Evolutionary conservation across 371 early-diverging fungal species (phyloP).

Genomic region (Mucor saturninus): DNA sequence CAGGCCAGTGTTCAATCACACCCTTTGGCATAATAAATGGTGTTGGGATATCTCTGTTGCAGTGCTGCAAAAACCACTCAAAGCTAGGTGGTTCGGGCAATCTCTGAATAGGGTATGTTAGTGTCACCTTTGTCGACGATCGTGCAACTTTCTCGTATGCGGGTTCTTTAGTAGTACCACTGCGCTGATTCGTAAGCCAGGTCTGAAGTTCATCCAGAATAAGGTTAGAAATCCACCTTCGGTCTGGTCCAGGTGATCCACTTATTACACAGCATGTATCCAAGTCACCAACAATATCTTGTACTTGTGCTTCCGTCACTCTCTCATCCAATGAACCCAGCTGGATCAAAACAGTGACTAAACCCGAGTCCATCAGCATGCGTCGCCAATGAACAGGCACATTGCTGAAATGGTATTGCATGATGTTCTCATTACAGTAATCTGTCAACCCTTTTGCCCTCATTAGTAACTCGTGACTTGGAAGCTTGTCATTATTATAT

Average conservation of each 20-base stretch:
- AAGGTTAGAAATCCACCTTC: constrained; percentile 37
- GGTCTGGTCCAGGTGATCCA: constrained; percentile 54
- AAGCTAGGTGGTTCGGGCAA: constrained; percentile 24
- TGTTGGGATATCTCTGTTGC: constrained; percentile 25
- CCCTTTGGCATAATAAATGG: constrained; percentile 58
- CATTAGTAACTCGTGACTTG: neutral
- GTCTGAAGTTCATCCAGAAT: constrained; percentile 41
- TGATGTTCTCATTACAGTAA: constrained; percentile 44
- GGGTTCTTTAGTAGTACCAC: neutral
- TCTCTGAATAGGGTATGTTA: constrained; percentile 27
- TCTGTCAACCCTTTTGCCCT: constrained; percentile 33
- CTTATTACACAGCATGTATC: constrained; percentile 61
- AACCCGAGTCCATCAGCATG: constrained; percentile 58
- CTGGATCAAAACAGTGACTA: constrained; percentile 46
- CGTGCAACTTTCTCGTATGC: neutral
- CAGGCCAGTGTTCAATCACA: constrained; percentile 77
- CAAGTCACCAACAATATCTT: constrained; percentile 43
- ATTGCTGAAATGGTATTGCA: constrained; percentile 51
- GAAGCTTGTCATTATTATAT: neutral
- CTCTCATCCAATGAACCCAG: constrained; percentile 4
- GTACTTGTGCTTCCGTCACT: constrained; percentile 18
- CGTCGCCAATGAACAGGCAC: constrained; percentile 64
- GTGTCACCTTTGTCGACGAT: constrained; percentile 1
- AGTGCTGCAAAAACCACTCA: constrained; percentile 25
- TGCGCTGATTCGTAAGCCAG: constrained; percentile 16